A percentile compares a stretch with the other conserved stretches of the same genome.
These are phyloP conservation scores for Curvularia lunata DNA, from an alignment of 2,329 filamentous ascomycete species.

Conservation along the genomic window DNA sequence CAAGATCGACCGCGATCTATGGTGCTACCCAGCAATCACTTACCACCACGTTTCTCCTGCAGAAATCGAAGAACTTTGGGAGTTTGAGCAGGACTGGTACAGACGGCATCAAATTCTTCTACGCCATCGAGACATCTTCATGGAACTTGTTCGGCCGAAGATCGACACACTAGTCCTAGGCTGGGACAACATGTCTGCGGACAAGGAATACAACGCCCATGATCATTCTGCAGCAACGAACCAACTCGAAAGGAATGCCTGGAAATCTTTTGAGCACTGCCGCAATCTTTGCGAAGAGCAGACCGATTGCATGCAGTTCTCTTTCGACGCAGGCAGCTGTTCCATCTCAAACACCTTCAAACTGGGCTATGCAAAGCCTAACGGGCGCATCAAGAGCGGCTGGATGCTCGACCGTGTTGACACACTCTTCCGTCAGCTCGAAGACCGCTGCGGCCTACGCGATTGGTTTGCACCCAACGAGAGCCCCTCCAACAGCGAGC, in stretches of 20 bases:
- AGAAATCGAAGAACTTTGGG: conserved; percentile 49
- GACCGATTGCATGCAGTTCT: conserved; percentile 45
- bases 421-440: conserved; percentile 39
- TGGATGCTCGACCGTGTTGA: conserved; percentile 49
- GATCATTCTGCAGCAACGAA: conserved; percentile 33
- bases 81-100: conserved; percentile 51
- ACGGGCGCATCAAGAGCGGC: conserved; percentile 36
- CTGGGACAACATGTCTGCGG: conserved; percentile 49
- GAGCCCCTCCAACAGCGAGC: conserved; percentile 20
- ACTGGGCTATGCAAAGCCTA: conserved; percentile 41
- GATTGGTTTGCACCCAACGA: conserved; percentile 45
- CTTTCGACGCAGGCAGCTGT: conserved; percentile 43
- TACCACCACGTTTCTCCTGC: conserved; percentile 49
- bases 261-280: conserved; percentile 47
- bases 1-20: conserved; percentile 48
- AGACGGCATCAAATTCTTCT: conserved; percentile 42
- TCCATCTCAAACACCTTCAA: conserved; percentile 38
- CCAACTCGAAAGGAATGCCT: conserved; percentile 40
- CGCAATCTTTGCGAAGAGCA: conserved; percentile 43
- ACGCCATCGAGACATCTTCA: conserved; percentile 49
- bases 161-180: conserved; percentile 28
- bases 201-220: conserved; percentile 46
- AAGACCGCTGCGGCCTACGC: conserved; percentile 39
- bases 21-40: conserved; percentile 54
- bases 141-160: conserved; percentile 42